Percentiles rank a stretch among this genome's conserved stretches.
Evolutionary conservation across 2,329 filamentous ascomycete species (phyloP).

Genomic region (Knufia fluminis): DNA sequence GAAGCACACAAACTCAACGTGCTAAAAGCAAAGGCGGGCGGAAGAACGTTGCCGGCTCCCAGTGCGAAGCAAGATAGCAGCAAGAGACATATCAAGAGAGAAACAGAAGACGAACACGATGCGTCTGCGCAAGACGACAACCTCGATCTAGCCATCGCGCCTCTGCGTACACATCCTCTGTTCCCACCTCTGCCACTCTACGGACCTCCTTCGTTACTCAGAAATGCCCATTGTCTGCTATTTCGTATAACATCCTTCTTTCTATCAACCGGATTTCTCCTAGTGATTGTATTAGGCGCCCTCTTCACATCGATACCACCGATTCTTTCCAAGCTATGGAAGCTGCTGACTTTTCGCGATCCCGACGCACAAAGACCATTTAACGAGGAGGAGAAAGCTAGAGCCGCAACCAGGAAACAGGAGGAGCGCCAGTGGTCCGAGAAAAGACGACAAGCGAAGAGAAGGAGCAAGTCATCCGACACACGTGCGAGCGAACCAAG

Average conservation of each 20-base stretch:
- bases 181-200: conserved; percentile 81
- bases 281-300: conserved; percentile 65
- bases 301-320: conserved; percentile 57
- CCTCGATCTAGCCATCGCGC: conserved; percentile 40
- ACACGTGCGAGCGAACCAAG: conserved; percentile 25
- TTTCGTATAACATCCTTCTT: conserved; percentile 63
- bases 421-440: conserved; percentile 55
- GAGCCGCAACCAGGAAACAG: conserved; percentile 48
- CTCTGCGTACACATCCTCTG: conserved; percentile 64
- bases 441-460: conserved; percentile 27
- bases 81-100: conserved; percentile 4
- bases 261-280: conserved; percentile 67
- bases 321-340: conserved; percentile 41
- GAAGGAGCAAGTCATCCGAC: conserved; percentile 21
- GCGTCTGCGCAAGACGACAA: conserved; percentile 1
- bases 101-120: conserved; percentile 7
- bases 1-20: conserved; percentile 63
- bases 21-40: conserved; percentile 22
- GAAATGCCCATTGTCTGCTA: conserved; percentile 54
- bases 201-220: conserved; percentile 58
- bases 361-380: conserved; percentile 57
- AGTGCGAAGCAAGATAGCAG: conserved; percentile 12
- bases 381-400: conserved; percentile 59
- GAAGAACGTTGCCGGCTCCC: conserved; percentile 8
- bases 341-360: conserved; percentile 50